A percentile compares a stretch with the other conserved stretches of the same genome.
Conservation (phyloP, 495 filamentous ascomycete genomes). For the Aspergillus mulundensis region DNA sequence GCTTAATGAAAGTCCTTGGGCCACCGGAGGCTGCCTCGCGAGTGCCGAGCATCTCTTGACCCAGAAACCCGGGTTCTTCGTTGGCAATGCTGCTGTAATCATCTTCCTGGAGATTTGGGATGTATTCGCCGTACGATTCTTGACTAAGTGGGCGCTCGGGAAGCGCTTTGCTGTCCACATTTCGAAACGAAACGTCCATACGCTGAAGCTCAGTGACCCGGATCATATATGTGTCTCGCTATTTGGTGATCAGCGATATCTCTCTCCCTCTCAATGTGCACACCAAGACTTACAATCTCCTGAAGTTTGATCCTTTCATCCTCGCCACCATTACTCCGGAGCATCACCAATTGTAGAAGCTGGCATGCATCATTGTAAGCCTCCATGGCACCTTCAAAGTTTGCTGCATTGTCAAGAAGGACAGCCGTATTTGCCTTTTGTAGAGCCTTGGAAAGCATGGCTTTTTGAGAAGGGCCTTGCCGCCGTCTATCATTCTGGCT, state of each 20-base stretch:
- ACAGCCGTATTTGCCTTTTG: slow-evolving; percentile 96
- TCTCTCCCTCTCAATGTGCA: not conserved
- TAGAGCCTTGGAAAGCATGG: slow-evolving; percentile 87
- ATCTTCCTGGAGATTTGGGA: slow-evolving; percentile 44
- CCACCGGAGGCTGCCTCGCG: slow-evolving; percentile 21
- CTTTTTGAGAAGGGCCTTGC: slow-evolving; percentile 66
- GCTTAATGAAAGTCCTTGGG: slow-evolving; percentile 17
- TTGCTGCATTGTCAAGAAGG: slow-evolving; percentile 88
- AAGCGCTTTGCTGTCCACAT: slow-evolving; percentile 62
- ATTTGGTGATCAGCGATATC: slow-evolving; percentile 18
- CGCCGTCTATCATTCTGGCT: slow-evolving; percentile 29
- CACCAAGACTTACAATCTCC: slow-evolving; percentile 68
- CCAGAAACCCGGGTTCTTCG: slow-evolving; percentile 7
- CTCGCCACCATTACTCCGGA: slow-evolving; percentile 72
- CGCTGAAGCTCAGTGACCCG: slow-evolving; percentile 80
- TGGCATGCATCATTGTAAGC: slow-evolving; percentile 88
- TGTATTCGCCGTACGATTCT: slow-evolving; percentile 53
- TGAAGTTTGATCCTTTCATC: slow-evolving; percentile 78
- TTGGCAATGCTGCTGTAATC: slow-evolving; percentile 30
- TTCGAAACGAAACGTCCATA: slow-evolving; percentile 55
- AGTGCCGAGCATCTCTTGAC: slow-evolving; percentile 19
- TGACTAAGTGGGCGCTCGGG: slow-evolving; percentile 74
- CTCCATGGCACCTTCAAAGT: slow-evolving; percentile 86
- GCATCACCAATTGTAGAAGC: slow-evolving; percentile 81
- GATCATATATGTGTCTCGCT: slow-evolving; percentile 85